Conservation (phyloP, 2,329 filamentous ascomycete genomes). For the Cercospora zeina region DNA sequence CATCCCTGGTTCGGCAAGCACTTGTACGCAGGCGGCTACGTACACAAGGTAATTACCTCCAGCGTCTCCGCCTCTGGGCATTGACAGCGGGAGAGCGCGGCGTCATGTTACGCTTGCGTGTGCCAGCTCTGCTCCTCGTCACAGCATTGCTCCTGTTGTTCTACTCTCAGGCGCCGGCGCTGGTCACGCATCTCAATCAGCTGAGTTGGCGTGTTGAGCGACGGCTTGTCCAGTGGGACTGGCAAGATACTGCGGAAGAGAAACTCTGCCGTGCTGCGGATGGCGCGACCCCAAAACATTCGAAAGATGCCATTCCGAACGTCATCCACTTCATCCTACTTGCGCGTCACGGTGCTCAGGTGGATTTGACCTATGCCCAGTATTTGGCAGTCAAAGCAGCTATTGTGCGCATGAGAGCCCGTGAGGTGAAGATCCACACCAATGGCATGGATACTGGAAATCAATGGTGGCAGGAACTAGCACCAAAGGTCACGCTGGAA, state of each 20-base stretch:
- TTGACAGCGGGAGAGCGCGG: not conserved
- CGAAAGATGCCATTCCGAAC: conserved; percentile 14
- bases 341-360: conserved; percentile 12
- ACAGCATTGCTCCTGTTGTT: not conserved
- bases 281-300: not conserved
- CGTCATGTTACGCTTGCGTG: not conserved
- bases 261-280: conserved; percentile 15
- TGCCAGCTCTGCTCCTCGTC: not conserved
- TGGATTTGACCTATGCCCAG: conserved; percentile 21
- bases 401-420: conserved; percentile 19
- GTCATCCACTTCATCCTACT: conserved; percentile 24
- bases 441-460: conserved; percentile 1
- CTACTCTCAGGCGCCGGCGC: not conserved
- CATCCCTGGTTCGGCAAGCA: not conserved
- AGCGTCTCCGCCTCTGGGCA: not conserved
- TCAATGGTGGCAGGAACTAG: conserved; percentile 16
- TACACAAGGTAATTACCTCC: not conserved
- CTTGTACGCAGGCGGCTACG: not conserved
- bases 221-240: not conserved
- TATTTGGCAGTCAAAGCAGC: conserved; percentile 26
- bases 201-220: not conserved
- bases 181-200: not conserved
- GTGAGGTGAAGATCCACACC: conserved; percentile 20
- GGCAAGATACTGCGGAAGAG: conserved; percentile 11
- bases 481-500: conserved; percentile 10